Conservation (phyloP, 2,329 filamentous ascomycete species). For the Monilinia vaccinii-corymbosi region DNA sequence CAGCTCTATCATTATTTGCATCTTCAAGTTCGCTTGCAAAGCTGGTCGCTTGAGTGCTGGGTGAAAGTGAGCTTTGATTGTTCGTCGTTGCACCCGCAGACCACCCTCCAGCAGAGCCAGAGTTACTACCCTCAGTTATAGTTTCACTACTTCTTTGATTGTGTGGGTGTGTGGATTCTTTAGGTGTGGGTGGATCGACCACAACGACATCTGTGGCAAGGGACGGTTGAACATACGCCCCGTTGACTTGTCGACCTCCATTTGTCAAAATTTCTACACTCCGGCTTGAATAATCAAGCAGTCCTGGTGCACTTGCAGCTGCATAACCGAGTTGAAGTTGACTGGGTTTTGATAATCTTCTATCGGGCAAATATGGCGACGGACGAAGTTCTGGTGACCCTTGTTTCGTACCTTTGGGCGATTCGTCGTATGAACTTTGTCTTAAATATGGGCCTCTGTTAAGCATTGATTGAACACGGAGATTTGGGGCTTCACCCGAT, state of each 20-base stretch:
- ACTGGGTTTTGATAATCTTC: slow-evolving; percentile 26
- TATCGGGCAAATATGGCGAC: slow-evolving; percentile 19
- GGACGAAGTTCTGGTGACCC: slow-evolving; percentile 14
- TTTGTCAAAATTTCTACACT: slow-evolving; percentile 6
- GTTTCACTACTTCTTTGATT: slow-evolving; percentile 52
- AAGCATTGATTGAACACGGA: slow-evolving; percentile 19
- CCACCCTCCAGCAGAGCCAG: slow-evolving; percentile 48
- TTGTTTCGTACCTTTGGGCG: slow-evolving; percentile 10
- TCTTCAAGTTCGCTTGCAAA: slow-evolving; percentile 51
- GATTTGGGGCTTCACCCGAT: slow-evolving; percentile 13
- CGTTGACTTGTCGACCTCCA: slow-evolving; percentile 11
- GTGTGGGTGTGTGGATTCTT: slow-evolving; percentile 10
- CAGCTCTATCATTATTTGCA: slow-evolving; percentile 11
- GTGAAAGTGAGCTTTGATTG: slow-evolving; percentile 54
- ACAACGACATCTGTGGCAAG: slow-evolving; percentile 24
- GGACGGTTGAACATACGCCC: slow-evolving; percentile 15
- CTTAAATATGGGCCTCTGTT: slow-evolving; percentile 19
- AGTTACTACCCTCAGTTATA: slow-evolving; percentile 50
- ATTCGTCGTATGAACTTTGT: slow-evolving; percentile 18
- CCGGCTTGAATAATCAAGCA: slow-evolving; percentile 13
- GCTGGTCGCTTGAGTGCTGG: slow-evolving; percentile 57
- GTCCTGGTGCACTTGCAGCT: slow-evolving; percentile 19
- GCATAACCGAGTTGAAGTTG: slow-evolving; percentile 27
- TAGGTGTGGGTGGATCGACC: slow-evolving; percentile 18
- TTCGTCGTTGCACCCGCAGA: slow-evolving; percentile 54